Base-by-base conservation (phyloP, 495 filamentous ascomycete genomes). In the Alectoria sarmentosa region DNA sequence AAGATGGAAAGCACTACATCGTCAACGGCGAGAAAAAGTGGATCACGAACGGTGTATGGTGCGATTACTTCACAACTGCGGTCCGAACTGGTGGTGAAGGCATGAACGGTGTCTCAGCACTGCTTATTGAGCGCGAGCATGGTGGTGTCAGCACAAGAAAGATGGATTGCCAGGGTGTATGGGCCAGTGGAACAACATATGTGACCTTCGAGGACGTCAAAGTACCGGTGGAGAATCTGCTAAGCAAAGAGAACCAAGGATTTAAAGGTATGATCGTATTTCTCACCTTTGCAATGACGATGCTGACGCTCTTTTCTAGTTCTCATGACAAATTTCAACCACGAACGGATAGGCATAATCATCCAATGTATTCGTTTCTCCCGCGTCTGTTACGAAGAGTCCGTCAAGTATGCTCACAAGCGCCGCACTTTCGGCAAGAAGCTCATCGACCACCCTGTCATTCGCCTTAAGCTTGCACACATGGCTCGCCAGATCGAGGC, bases 1-100 rank as follows among this genome's bases (percentile, higher is more conserved):
- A 90, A 69, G 93, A 97, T 73, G 94, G 94, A 72, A 98, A 97
- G 82, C 90, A 97, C 76, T 98, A 95, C 76, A 97, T 98, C 65
- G 94, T 98, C 76, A 98, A 98, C 73, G 94, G 94, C 49, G 94
- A 97, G 83, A 98, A 98, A 87, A 98, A 98, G 77, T 98, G 94
- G 94, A 98, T 98, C 76, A 97, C 93, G 72, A 98, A 98, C 79
- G 94, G 94, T 70, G 83, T 96, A 66, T 97, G 90, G 89, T 83
- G 81, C 63, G 94, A 98, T 74, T 98, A 97, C 78, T 98, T 98
- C 81, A 98, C 94, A 61, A 91, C 88, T 41, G 94, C 94, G 49
- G 94, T 98, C 41, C 90, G 94, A 64, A 98, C 94, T 1, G 92
- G 93, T 60, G 80, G 78, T 38, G 67, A 73, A 74, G 94, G 94